Conservation (phyloP, 306 rosid species). For the Ormosia emarginata region DNA sequence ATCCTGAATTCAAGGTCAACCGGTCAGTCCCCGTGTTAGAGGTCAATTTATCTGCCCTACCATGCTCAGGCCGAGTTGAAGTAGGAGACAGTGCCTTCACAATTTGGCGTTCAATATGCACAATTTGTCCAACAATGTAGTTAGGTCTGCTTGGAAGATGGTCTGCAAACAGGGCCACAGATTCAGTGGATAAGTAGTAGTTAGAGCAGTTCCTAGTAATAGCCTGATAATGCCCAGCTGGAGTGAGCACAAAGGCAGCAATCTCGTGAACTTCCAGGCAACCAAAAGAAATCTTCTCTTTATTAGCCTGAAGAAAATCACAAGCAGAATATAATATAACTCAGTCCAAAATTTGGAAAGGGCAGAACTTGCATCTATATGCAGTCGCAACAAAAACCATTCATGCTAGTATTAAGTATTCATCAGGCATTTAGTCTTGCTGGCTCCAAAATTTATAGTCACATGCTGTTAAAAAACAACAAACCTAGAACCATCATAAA, state of each 20-base stretch:
- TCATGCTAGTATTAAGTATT: background rate
- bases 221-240: conserved; percentile 82
- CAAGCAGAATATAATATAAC: background rate
- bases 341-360: background rate
- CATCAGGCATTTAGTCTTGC: background rate
- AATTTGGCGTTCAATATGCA: conserved; percentile 85
- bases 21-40: conserved; percentile 57
- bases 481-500: background rate
- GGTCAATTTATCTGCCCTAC: conserved; percentile 36
- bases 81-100: conserved; percentile 48
- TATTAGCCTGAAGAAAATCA: conserved; percentile 75
- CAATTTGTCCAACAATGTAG: conserved; percentile 97
- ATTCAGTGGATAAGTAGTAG: conserved; percentile 84
- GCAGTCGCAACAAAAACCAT: background rate
- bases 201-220: conserved; percentile 74
- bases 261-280: conserved; percentile 86
- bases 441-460: background rate
- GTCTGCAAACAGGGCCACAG: conserved; percentile 84
- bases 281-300: conserved; percentile 88
- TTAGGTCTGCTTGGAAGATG: conserved; percentile 74
- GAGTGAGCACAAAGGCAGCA: conserved; percentile 83
- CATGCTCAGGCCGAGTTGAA: conserved; percentile 35
- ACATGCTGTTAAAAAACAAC: background rate
- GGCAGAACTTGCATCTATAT: background rate
- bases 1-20: conserved; percentile 96